These are phyloP conservation scores for Pseudogymnoascus sp. DNA, from an alignment of 2,329 filamentous ascomycete genomes.

Conservation along the genomic window DNA sequence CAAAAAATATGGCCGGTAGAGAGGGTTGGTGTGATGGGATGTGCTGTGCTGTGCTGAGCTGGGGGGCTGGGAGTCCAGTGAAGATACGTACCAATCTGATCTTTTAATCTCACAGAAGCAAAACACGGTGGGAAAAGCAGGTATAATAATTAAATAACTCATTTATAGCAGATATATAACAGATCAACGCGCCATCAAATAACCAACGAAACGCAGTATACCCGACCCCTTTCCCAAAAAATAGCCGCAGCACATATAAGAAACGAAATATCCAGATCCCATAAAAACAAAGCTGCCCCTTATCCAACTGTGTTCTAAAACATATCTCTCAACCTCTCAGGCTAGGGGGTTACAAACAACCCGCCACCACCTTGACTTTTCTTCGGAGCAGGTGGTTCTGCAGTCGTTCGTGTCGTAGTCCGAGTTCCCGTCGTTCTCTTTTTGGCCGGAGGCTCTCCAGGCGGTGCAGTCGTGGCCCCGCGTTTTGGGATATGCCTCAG, in stretches of 20 bases:
- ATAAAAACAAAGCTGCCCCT: not conserved
- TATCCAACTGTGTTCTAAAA: not conserved
- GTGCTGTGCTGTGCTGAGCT: no score
- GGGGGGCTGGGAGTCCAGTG: no score
- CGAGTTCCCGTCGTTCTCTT: not conserved
- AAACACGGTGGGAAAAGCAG: not conserved
- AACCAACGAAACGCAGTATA: not conserved
- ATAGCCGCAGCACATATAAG: not conserved
- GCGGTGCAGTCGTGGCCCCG: not conserved
- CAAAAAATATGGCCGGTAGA: slow-evolving; percentile 41
- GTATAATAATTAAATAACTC: not conserved
- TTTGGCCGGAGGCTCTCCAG: not conserved
- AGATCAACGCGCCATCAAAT: not conserved
- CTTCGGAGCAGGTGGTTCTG: not conserved
- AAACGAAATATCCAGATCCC: not conserved
- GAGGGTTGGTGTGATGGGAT: slow-evolving; percentile 37
- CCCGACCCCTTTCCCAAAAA: not conserved
- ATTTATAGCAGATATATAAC: not conserved
- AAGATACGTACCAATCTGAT: no score
- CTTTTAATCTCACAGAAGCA: not conserved
- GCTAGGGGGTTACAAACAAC: not conserved
- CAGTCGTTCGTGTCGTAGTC: not conserved
- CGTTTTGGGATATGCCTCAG: not conserved
- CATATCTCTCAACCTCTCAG: not conserved
- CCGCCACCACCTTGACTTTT: not conserved